phyloP scores from a whole-genome alignment of 1,284 basidiomycete species.

The Ustilago xerochloae region DNA sequence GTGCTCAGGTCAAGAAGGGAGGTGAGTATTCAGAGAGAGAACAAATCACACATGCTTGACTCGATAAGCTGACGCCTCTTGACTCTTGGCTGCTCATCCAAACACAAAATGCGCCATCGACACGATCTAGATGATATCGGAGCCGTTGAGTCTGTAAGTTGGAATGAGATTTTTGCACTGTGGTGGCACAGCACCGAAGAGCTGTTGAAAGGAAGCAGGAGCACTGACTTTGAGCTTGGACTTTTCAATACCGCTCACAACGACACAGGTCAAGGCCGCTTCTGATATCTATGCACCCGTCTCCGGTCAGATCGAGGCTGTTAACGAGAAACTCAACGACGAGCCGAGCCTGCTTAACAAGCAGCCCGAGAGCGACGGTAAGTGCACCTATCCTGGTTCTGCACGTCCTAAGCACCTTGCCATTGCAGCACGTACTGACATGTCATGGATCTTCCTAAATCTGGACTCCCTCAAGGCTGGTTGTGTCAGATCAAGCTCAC shows the following conservation, averaged over 20 bases:
- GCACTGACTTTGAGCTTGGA: conserved; percentile 1
- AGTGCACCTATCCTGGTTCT: conserved; percentile 64
- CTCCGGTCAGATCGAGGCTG: conserved; percentile 81
- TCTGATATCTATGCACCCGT: conserved; percentile 97
- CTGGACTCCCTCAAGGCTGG: conserved; percentile 79
- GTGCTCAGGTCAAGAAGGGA: conserved; percentile 78
- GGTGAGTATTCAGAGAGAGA: conserved; percentile 73
- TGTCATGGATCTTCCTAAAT: not conserved
- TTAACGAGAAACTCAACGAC: conserved; percentile 80
- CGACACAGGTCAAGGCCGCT: conserved; percentile 80
- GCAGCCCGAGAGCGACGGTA: conserved; percentile 85
- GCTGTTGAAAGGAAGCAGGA: not conserved
- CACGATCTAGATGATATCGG: conserved; percentile 82
- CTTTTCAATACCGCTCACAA: not conserved
- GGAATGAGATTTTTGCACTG: no score
- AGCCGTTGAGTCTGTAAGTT: conserved; percentile 85
- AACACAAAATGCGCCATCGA: not conserved
- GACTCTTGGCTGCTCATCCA: not conserved
- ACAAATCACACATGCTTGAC: not conserved
- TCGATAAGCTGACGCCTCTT: not conserved
- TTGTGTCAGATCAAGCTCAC: conserved; percentile 90
- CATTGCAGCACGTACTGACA: no score
- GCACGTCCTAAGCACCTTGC: no score
- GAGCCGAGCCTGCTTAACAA: conserved; percentile 89
- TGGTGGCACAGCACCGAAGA: not conserved